phyloP scores from a whole-genome alignment of 148 eudicot species.

The Arctostaphylos glauca region DNA sequence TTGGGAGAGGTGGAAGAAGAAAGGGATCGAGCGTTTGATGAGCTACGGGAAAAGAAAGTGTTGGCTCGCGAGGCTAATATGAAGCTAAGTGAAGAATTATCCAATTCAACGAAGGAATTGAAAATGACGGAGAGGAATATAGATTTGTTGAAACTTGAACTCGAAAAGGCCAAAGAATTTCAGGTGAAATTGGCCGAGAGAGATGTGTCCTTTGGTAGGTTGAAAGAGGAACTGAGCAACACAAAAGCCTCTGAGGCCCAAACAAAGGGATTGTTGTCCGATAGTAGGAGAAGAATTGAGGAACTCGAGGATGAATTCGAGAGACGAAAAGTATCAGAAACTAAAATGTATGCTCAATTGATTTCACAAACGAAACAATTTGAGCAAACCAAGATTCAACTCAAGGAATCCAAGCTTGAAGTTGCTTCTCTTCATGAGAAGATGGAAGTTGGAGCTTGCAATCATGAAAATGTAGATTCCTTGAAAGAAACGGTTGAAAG shows the following conservation, averaged over 20 bases:
- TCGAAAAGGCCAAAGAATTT: constrained; percentile 37
- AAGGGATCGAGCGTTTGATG: constrained; percentile 29
- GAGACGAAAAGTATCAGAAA: constrained; percentile 39
- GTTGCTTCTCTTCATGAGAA: constrained; percentile 38
- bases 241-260: constrained; percentile 27
- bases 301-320: constrained; percentile 57
- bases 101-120: constrained; percentile 28
- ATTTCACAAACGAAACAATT: constrained; percentile 42
- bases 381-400: constrained; percentile 40
- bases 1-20: constrained; percentile 35
- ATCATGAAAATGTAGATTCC: constrained; percentile 16
- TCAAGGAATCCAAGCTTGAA: constrained; percentile 53
- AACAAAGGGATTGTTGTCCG: constrained; percentile 23
- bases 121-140: constrained; percentile 40
- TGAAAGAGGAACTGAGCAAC: constrained; percentile 33
- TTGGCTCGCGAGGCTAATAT: constrained; percentile 23
- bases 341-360: constrained; percentile 33
- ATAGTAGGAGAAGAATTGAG: constrained; percentile 32
- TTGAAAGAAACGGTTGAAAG: constrained; percentile 25
- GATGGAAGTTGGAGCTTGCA: constrained; percentile 16
- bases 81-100: constrained; percentile 25
- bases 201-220: constrained; percentile 26
- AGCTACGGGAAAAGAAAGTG: constrained; percentile 34
- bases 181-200: constrained; percentile 33
- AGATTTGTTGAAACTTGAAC: constrained; percentile 38